These are phyloP conservation scores for Penicillium sp. DNA, from an alignment of 2,329 filamentous ascomycete species.

Conservation along the genomic window DNA sequence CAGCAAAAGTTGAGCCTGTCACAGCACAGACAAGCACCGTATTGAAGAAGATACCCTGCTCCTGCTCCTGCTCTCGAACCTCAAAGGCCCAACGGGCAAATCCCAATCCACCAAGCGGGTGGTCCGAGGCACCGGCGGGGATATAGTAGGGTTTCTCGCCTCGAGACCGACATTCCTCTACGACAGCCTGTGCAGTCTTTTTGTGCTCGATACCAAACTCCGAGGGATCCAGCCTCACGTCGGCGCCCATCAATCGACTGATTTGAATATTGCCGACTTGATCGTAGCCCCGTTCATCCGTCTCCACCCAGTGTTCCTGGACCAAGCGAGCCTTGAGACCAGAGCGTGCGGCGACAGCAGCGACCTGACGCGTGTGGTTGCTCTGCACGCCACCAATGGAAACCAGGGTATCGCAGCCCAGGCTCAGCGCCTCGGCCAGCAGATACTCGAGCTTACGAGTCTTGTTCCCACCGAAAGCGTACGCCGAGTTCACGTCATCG, in stretches of 20 bases:
- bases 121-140: constrained; percentile 68
- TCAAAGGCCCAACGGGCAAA: constrained; percentile 72
- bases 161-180: constrained; percentile 50
- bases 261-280: constrained; percentile 71
- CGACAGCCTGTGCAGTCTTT: constrained; percentile 54
- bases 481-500: constrained; percentile 67
- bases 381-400: constrained; percentile 67
- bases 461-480: constrained; percentile 69
- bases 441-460: constrained; percentile 69
- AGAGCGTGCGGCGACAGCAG: constrained; percentile 58
- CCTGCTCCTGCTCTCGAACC: constrained; percentile 61
- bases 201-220: constrained; percentile 70
- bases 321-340: constrained; percentile 54
- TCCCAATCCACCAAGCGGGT: constrained; percentile 66
- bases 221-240: constrained; percentile 59
- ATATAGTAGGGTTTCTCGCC: constrained; percentile 69
- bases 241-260: constrained; percentile 64
- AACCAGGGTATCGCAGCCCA: constrained; percentile 61
- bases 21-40: constrained; percentile 68
- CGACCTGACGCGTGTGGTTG: constrained; percentile 68
- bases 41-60: constrained; percentile 64
- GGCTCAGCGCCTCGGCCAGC: constrained; percentile 58
- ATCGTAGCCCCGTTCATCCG: constrained; percentile 58
- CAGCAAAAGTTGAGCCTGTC: constrained; percentile 68
- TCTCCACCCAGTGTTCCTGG: constrained; percentile 69